Evolutionary conservation across 2,329 filamentous ascomycete genomes (phyloP).

Genomic region (Boeremia exigua): DNA sequence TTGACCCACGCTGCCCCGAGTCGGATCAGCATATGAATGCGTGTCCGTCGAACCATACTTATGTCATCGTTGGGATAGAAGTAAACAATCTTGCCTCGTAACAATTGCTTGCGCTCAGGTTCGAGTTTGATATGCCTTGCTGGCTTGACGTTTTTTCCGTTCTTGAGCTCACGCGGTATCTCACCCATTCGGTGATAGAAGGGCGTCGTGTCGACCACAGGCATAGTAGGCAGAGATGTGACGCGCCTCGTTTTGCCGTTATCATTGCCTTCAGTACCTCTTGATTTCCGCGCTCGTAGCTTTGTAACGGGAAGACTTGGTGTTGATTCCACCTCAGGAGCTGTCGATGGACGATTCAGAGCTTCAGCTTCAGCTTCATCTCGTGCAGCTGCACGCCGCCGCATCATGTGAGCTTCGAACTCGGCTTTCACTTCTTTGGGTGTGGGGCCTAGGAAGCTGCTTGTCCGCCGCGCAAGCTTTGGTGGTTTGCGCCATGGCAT

Average conservation of each 20-base stretch:
- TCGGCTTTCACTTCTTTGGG: constrained; percentile 37
- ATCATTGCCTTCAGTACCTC: constrained; percentile 1
- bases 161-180: constrained; percentile 40
- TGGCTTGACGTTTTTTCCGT: constrained; percentile 36
- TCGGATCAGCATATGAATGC: constrained; percentile 73
- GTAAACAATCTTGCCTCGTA: constrained; percentile 49
- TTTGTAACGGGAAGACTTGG: constrained; percentile 25
- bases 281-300: constrained; percentile 1
- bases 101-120: constrained; percentile 41
- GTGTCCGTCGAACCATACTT: constrained; percentile 67
- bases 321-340: constrained; percentile 20
- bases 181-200: constrained; percentile 39
- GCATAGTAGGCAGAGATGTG: constrained; percentile 29
- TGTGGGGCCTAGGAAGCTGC: constrained; percentile 41
- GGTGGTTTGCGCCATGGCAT: constrained; percentile 15
- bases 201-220: constrained; percentile 19
- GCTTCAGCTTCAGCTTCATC: constrained; percentile 2
- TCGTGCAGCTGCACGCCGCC: constrained; percentile 21
- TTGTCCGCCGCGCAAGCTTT: constrained; percentile 20
- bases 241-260: constrained; percentile 28
- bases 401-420: constrained; percentile 31
- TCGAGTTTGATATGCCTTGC: constrained; percentile 41
- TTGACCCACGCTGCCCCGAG: constrained; percentile 73
- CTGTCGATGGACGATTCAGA: constrained; percentile 27
- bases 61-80: constrained; percentile 85